Evolutionary conservation across 148 eudicot species (phyloP), one percentile per base, ranked within the genome.

Genomic region (Heliamphora exappendiculata): DNA sequence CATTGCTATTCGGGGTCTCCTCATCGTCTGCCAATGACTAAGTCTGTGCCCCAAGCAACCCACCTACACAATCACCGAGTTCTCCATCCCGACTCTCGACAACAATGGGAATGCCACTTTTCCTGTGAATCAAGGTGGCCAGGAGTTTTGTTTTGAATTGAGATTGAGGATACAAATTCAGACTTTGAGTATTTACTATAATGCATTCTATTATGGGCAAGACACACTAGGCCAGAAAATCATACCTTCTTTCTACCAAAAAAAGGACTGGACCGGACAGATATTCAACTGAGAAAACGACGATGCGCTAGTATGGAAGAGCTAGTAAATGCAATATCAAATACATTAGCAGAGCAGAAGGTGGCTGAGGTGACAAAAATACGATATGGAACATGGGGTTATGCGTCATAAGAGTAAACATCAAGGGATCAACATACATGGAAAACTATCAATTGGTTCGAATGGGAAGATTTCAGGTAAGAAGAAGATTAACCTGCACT

Each of bases 381-480:
- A 8, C 16, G 66, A 3, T 78, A 63, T 14, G 49, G 28, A 11
- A 63, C 28, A 10, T 71, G 49, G 76, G 77, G 72, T 51, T 49
- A 0, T 37, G 76, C 72, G 72, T 51, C 60, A 0, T 37, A 78
- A 8, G 14, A 42, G 77, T 65, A 72, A 65, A 55, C 81, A 64
- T 29, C 77, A 54, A 0, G 24, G 70, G 33, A 16, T 63, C 44
- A 34, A 53, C 54, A 22, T 63, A 65, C 47, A 51, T 0, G 73
- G 76, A 20, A 20, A 5, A 22, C 20, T 78, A 13, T 19, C 34
- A 7, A 78, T 73, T 20, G 81, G 77, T 49, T 63, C 81, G 7
- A 66, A 78, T 7, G 81, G 81, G 29, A 73, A 78, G 71, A 73
- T 78, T 50, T 65, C 64, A 19, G 76, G 76, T 8, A 72, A 78